phyloP scores from a whole-genome alignment of 2,329 filamentous ascomycete species.

The Sporothrix humicola region DNA sequence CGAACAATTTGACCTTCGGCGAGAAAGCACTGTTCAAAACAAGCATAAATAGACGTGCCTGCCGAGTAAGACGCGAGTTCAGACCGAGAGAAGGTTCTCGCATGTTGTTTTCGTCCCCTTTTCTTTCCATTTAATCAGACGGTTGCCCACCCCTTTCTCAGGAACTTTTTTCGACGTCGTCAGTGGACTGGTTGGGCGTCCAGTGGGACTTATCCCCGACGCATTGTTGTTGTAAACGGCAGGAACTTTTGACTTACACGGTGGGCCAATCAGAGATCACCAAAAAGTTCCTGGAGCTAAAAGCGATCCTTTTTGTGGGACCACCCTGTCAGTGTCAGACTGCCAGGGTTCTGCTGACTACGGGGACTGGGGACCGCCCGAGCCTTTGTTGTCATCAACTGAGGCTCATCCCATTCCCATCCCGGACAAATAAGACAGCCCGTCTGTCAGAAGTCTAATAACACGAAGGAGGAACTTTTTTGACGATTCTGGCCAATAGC shows the following conservation, averaged over 20 bases:
- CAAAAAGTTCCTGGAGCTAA: background rate
- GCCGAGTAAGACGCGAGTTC: background rate
- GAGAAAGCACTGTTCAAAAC: background rate
- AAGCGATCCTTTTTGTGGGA: slow-evolving; percentile 16
- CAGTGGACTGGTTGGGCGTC: too few relatives aligned
- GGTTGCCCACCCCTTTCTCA: background rate
- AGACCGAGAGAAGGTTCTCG: background rate
- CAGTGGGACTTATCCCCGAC: too few relatives aligned
- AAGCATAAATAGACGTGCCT: background rate
- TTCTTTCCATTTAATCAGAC: background rate
- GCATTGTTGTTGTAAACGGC: too few relatives aligned
- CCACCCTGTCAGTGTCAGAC: background rate
- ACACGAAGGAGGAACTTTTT: background rate
- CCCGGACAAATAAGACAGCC: background rate
- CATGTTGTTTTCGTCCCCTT: too few relatives aligned
- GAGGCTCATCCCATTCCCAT: too few relatives aligned
- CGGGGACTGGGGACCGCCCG: too few relatives aligned
- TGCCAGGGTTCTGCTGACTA: too few relatives aligned
- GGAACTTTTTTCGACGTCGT: too few relatives aligned
- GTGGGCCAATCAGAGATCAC: background rate
- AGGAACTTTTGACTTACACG: slow-evolving; percentile 1
- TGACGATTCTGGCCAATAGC: background rate
- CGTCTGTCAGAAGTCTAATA: background rate
- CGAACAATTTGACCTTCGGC: background rate
- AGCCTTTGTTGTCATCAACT: too few relatives aligned